Conservation (phyloP, 2,329 filamentous ascomycete species). For the Talaromyces sp. region DNA sequence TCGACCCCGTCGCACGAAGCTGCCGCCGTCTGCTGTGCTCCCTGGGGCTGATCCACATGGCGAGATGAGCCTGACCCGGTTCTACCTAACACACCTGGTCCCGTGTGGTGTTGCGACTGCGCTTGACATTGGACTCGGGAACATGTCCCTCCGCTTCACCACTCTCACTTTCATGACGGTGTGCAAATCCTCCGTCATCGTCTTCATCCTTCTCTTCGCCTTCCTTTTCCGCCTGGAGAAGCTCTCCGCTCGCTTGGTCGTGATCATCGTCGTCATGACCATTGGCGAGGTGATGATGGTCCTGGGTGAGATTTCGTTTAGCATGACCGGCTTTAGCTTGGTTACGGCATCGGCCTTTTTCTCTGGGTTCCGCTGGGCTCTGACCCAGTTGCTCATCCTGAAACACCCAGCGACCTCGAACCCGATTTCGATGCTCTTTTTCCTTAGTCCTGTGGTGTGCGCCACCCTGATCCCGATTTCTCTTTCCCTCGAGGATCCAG, state of each 20-base stretch:
- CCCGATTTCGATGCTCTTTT: conserved; percentile 95
- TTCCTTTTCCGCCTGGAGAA: conserved; percentile 89
- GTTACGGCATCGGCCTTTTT: conserved; percentile 93
- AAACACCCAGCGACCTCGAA: conserved; percentile 93
- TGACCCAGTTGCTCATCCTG: conserved; percentile 91
- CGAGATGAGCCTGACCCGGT: conserved; percentile 60
- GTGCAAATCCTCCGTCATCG: conserved; percentile 96
- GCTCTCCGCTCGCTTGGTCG: conserved; percentile 76
- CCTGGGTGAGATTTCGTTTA: conserved; percentile 85
- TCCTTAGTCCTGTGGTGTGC: conserved; percentile 97
- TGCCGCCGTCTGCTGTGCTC: conserved; percentile 45
- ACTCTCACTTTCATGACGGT: conserved; percentile 97
- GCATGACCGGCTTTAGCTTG: conserved; percentile 78
- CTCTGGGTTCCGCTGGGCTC: conserved; percentile 90
- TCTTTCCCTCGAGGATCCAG: conserved; percentile 78
- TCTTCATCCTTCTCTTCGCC: conserved; percentile 91
- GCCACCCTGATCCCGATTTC: conserved; percentile 74
- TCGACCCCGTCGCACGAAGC: conserved; percentile 53
- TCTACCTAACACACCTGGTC: conserved; percentile 83
- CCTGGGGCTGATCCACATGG: conserved; percentile 37
- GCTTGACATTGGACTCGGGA: conserved; percentile 91
- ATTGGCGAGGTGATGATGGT: conserved; percentile 96
- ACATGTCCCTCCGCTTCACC: conserved; percentile 92
- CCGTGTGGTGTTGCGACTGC: conserved; percentile 91
- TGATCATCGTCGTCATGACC: conserved; percentile 89